phyloP scores from a whole-genome alignment of 2,329 filamentous ascomycete species.

The Cadophora sp. region DNA sequence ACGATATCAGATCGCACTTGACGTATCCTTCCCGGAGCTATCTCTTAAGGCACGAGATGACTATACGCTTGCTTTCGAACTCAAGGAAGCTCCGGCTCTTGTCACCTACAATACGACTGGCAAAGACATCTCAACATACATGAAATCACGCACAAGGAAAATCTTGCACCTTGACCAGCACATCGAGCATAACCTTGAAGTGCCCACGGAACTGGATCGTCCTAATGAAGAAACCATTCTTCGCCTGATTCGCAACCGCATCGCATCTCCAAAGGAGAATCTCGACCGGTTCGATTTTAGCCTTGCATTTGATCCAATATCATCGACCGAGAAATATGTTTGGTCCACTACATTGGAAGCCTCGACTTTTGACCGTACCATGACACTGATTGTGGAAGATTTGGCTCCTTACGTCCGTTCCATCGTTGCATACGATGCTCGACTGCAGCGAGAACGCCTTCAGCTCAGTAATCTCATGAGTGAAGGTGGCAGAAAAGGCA shows the following conservation, averaged over 20 bases:
- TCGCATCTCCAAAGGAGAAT: slow-evolving; percentile 21
- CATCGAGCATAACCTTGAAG: slow-evolving; percentile 33
- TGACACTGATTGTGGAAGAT: slow-evolving; percentile 72
- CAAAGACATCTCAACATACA: slow-evolving; percentile 40
- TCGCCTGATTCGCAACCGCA: slow-evolving; percentile 34
- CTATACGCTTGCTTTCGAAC: slow-evolving; percentile 59
- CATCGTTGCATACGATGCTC: slow-evolving; percentile 79
- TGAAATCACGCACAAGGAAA: slow-evolving; percentile 41
- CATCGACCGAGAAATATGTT: slow-evolving; percentile 54
- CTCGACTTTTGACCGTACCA: slow-evolving; percentile 78
- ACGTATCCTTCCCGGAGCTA: slow-evolving; percentile 38
- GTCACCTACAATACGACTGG: slow-evolving; percentile 32
- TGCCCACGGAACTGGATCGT: slow-evolving; percentile 35
- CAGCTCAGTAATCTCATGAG: slow-evolving; percentile 68
- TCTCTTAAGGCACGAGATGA: slow-evolving; percentile 58
- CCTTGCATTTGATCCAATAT: slow-evolving; percentile 66
- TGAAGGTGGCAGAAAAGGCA: slow-evolving; percentile 60
- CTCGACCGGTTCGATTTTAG: slow-evolving; percentile 61
- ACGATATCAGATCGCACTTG: slow-evolving; percentile 36
- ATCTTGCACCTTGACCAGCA: slow-evolving; percentile 41
- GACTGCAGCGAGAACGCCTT: slow-evolving; percentile 71
- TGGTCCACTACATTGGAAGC: slow-evolving; percentile 59
- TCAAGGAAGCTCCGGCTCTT: slow-evolving; percentile 58
- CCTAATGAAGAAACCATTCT: slow-evolving; percentile 38
- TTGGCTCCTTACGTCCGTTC: slow-evolving; percentile 88